These are phyloP conservation scores for Gorgonomyces haynaldii DNA, from an alignment of 192 early-diverging fungal genomes.

Conservation along the genomic window DNA sequence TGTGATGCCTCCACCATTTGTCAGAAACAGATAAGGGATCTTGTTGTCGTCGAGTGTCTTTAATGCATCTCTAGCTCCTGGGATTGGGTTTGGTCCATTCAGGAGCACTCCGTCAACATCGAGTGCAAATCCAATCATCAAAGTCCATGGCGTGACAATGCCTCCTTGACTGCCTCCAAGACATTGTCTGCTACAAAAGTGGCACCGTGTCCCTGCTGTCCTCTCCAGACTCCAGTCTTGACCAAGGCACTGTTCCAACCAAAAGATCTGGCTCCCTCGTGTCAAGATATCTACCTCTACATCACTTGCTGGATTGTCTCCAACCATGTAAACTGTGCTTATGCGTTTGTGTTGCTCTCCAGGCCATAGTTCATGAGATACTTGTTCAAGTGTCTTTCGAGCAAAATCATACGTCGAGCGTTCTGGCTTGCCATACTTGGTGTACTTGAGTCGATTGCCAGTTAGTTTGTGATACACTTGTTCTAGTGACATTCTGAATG, in stretches of 20 bases:
- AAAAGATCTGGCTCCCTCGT: slow-evolving; percentile 19
- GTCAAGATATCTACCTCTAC: too few relatives aligned
- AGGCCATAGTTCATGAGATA: slow-evolving; percentile 7
- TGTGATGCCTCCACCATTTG: slow-evolving; percentile 71
- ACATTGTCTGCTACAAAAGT: slow-evolving; percentile 21
- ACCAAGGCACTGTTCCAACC: slow-evolving; percentile 30
- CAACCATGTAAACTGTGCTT: background rate
- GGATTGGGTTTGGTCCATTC: slow-evolving; percentile 57
- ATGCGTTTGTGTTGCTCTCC: background rate
- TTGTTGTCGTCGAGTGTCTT: slow-evolving; percentile 45
- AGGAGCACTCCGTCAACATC: slow-evolving; percentile 71
- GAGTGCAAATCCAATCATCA: slow-evolving; percentile 12
- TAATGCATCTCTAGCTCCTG: slow-evolving; percentile 57
- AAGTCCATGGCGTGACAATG: background rate
- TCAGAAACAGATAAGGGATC: slow-evolving; percentile 70
- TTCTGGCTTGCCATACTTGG: slow-evolving; percentile 75
- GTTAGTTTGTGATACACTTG: slow-evolving; percentile 42
- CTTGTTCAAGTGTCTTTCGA: slow-evolving; percentile 6
- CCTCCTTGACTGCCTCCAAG: slow-evolving; percentile 19
- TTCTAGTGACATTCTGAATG: slow-evolving; percentile 61
- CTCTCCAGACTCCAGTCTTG: slow-evolving; percentile 28
- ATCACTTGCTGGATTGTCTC: slow-evolving; percentile 20
- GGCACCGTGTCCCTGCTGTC: slow-evolving; percentile 18
- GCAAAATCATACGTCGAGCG: slow-evolving; percentile 51
- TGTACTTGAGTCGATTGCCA: slow-evolving; percentile 43